Base-by-base conservation (phyloP, 2,329 filamentous ascomycete genomes). In the Furcasterigmium sp. region DNA sequence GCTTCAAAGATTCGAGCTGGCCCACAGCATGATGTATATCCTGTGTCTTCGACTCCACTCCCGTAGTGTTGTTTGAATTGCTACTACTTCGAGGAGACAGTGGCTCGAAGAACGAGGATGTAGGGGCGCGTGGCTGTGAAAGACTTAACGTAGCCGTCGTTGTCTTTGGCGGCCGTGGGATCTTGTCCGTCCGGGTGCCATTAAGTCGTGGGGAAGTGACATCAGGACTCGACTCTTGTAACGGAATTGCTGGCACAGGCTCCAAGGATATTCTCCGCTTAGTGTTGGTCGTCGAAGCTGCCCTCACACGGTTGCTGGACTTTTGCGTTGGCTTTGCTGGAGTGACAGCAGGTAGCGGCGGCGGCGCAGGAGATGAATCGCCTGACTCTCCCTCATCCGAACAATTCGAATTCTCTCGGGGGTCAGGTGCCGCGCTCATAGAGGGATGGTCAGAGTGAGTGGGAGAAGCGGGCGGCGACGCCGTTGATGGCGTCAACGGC, bases 91-190 rank as follows among this genome's bases (percentile, higher is more conserved):
- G 56, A 26, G 58, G 48, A 5, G 61, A 52, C 4, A 68, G 51
- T 34, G 65, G 65, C 37, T 68, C 65, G 35, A 67, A 67, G 36
- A 68, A 67, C 0, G 58, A 57, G 5, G 64, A 59, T 30, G 60
- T 62, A 2, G 56, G 46, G 5, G 65, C 17, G 65, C 56, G 32
- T 65, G 64, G 3, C 62, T 59, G n/a, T 9, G 67, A 56, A 9
- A 51, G 53, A 18, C 57, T 54, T 28, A 51, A 44, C 5, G 61
- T 53, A 2, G 58, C 42, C 7, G 51, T 48, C 5, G 40, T 52
- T 1, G 56, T 46, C 44, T 62, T 67, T 1, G 58, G 45, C n/a
- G 57, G 46, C 19, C 62, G 56, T 15, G 50, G 46, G 18, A 60
- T 50, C 48, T 65, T 68, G n/a, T 69, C 65, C 19, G 59, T 56